phyloP scores from a whole-genome alignment of 2,329 filamentous ascomycete genomes.

The Cladosporium halotolerans region DNA sequence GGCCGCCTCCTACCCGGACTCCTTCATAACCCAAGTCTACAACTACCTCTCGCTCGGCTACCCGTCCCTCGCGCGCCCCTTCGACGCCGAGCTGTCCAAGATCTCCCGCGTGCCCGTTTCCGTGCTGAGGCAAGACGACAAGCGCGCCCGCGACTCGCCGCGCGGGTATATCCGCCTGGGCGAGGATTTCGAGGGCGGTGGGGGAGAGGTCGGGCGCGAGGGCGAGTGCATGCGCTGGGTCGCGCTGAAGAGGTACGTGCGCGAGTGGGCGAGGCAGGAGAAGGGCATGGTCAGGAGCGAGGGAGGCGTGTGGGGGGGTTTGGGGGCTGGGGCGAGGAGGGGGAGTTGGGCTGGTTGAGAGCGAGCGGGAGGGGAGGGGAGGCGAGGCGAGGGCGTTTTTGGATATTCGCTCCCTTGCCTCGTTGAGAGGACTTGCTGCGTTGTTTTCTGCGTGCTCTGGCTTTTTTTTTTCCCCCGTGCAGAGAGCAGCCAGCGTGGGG shows the following conservation, averaged over 20 bases:
- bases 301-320: constrained; percentile 27
- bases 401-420: background rate
- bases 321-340: constrained; percentile 40
- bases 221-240: constrained; percentile 68
- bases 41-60: constrained; percentile 94
- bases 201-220: constrained; percentile 38
- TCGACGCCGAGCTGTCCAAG: constrained; percentile 77
- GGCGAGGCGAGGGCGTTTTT: background rate
- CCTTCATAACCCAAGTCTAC: constrained; percentile 90
- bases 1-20: constrained; percentile 67
- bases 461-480: too few species aligned
- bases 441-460: background rate
- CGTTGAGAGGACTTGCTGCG: background rate
- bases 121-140: constrained; percentile 68
- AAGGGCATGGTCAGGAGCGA: constrained; percentile 53
- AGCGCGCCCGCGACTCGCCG: constrained; percentile 47
- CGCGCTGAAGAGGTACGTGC: constrained; percentile 75
- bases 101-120: constrained; percentile 65
- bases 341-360: constrained; percentile 40
- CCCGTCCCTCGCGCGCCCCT: constrained; percentile 73
- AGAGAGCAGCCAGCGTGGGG: too few species aligned
- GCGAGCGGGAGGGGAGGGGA: too few species aligned
- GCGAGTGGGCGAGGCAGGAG: constrained; percentile 85
- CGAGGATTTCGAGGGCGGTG: constrained; percentile 37
- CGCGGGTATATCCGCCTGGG: constrained; percentile 66